Percentiles rank a stretch among this genome's conserved stretches.
Evolutionary conservation across 208 protist species (phyloP).

Genomic region (Leptomonas pyrrhocoris): DNA sequence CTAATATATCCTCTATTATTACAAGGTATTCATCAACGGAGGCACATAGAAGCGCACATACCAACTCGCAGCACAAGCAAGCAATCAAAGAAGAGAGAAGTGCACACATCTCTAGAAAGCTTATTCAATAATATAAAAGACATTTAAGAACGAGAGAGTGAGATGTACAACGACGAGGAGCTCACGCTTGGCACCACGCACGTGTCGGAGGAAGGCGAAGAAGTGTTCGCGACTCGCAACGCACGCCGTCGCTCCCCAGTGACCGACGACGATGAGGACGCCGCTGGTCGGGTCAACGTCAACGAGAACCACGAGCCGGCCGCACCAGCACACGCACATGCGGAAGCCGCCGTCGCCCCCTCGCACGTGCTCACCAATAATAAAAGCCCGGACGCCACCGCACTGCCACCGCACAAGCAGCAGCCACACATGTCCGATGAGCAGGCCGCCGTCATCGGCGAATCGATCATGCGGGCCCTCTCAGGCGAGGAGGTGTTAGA

Average conservation of each 20-base stretch:
- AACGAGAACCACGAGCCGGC: neutral
- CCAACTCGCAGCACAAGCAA: too few relatives aligned
- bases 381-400: slow-evolving; percentile 1
- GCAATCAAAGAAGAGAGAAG: too few relatives aligned
- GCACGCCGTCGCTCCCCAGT: neutral
- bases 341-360: neutral
- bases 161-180: slow-evolving; percentile 6
- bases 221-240: neutral
- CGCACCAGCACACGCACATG: neutral
- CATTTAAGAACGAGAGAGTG: too few relatives aligned
- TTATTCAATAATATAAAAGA: too few relatives aligned
- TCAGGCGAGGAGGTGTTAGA: slow-evolving; percentile 15
- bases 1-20: too few relatives aligned
- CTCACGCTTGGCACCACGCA: neutral
- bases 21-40: too few relatives aligned
- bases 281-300: neutral
- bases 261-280: neutral
- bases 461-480: neutral
- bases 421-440: neutral
- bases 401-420: neutral
- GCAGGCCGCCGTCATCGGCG: neutral
- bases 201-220: neutral
- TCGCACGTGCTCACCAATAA: slow-evolving; percentile 13
- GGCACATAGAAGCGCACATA: too few relatives aligned
- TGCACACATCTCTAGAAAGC: too few relatives aligned